Evolutionary conservation across 768 basidiomycete genomes (phyloP).

Genomic region (Agaricus subrufescens): DNA sequence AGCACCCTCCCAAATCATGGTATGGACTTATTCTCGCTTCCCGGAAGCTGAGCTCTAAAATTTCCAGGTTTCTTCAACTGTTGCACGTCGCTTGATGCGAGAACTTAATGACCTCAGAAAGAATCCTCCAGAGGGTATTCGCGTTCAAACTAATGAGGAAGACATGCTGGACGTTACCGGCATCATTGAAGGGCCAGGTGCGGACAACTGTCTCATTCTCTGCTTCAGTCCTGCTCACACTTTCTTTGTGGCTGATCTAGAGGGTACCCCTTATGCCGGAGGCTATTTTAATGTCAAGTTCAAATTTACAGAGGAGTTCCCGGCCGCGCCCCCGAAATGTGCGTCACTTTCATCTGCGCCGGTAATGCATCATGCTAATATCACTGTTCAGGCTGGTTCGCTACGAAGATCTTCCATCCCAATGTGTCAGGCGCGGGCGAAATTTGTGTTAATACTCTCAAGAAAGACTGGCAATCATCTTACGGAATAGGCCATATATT

Average conservation of each 20-base stretch:
- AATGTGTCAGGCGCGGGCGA: constrained; percentile 89
- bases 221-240: constrained; percentile 2
- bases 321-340: constrained; percentile 94
- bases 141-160: constrained; percentile 80
- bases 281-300: constrained; percentile 76
- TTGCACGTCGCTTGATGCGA: constrained; percentile 81
- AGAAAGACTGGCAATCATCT: constrained; percentile 93
- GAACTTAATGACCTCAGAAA: constrained; percentile 79
- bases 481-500: constrained; percentile 91
- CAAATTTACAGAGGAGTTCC: constrained; percentile 90
- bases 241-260: constrained; percentile 17
- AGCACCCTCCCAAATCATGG: constrained; percentile 1
- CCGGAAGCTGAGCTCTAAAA: background rate
- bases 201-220: constrained; percentile 21
- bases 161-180: constrained; percentile 86
- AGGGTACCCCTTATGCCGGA: constrained; percentile 63
- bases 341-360: constrained; percentile 18
- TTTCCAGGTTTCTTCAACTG: constrained; percentile 34
- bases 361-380: background rate
- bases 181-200: constrained; percentile 88
- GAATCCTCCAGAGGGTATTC: constrained; percentile 89
- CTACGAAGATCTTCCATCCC: constrained; percentile 95
- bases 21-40: background rate
- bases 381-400: constrained; percentile 65
- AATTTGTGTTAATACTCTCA: constrained; percentile 95